Base-by-base conservation (phyloP, 306 rosid genomes). In the Fragaria iinumae region DNA sequence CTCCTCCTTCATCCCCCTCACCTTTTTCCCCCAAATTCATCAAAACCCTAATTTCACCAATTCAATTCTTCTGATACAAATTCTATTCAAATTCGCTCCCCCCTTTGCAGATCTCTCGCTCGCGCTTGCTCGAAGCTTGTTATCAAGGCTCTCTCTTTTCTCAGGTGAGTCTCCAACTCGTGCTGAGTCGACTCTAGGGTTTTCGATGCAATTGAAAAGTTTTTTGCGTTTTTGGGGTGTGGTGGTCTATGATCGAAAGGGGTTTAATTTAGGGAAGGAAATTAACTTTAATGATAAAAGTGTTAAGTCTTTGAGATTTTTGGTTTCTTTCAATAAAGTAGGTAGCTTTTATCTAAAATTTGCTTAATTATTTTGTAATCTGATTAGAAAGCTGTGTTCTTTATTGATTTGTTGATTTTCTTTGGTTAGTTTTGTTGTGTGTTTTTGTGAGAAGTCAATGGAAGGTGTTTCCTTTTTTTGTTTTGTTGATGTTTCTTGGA, bases 11-110 rank as follows among this genome's bases (percentile, higher is more conserved):
- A 14, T 68, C 75, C 18, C 57, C 32, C 5, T 69, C 9, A 23
- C 5, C 59, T 11, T 69, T 48, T 49, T 16, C 5, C 36, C 16
- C 68, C 76, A n/a, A 38, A 25, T 27, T 74, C 45, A 45, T 25
- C 71, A 84, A 86, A 83, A 83, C 89, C 90, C 86, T 85, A 77
- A 83, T 45, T 11, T 71, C 57, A 4, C 27, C 56, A 18, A 20
- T 53, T 70, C 21, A 17, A 44, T 16, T 6, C 6, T 13, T 41
- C 45, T 0, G 29, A 73, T n/a, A 39, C 41, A 8, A 72, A 21
- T 56, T 39, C 23, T 2, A 16, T 23, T 27, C 16, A 39, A 59
- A 43, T 74, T 74, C 34, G 78, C 70, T 60, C 32, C 7, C 10
- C 44, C 20, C 41, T 73, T 67, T 71, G 27, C 82, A 64, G 81